phyloP scores from a whole-genome alignment of 805 yeast genomes.

The Kazachstania viticola region DNA sequence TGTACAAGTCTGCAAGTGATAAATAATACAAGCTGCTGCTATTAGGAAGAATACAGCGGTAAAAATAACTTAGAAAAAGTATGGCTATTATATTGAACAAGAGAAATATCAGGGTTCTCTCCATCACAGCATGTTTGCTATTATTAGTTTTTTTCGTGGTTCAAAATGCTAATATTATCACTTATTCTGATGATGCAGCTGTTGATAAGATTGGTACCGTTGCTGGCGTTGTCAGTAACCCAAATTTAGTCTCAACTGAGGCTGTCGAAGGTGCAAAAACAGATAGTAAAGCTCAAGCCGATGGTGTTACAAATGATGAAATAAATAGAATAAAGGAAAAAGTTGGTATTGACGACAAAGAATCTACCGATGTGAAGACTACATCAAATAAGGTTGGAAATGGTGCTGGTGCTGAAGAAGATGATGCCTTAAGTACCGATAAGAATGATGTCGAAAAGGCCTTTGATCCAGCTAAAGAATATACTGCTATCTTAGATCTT shows the following conservation, averaged over 20 bases:
- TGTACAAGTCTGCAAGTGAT: no score
- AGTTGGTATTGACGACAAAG: slow-evolving; percentile 5
- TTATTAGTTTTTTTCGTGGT: slow-evolving; percentile 19
- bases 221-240: not conserved
- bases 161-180: slow-evolving; percentile 14
- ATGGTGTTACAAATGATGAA: slow-evolving; percentile 6
- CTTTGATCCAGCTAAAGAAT: slow-evolving; percentile 43
- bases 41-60: not conserved
- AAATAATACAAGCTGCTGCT: no score
- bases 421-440: slow-evolving; percentile 6
- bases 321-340: slow-evolving; percentile 14
- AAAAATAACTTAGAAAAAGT: not conserved
- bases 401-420: slow-evolving; percentile 5
- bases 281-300: not conserved
- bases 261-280: not conserved
- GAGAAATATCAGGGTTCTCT: slow-evolving; percentile 19
- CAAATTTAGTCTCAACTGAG: no score
- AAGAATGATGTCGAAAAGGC: slow-evolving; percentile 11
- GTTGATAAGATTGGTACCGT: not conserved
- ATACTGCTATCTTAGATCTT: slow-evolving; percentile 41
- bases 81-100: slow-evolving; percentile 11
- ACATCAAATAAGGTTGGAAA: slow-evolving; percentile 1
- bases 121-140: slow-evolving; percentile 16
- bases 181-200: not conserved
- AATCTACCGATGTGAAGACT: slow-evolving; percentile 2